Conservation (phyloP, 805 yeast species). For the Isabelozyma heimii region DNA sequence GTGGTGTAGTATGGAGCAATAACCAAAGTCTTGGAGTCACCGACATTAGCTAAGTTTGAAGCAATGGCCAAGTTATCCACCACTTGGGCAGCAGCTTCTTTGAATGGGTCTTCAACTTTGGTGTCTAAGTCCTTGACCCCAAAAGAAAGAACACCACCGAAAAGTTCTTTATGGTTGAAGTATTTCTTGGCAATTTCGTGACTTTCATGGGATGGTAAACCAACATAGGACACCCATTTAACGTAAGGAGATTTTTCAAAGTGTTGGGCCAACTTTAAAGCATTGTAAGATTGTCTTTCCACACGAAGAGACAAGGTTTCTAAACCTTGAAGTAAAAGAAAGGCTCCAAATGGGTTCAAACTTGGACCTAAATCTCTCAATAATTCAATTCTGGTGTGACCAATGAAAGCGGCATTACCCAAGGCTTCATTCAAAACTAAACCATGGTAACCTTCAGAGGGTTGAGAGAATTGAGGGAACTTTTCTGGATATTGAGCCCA, state of each 20-base stretch:
- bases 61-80: slow-evolving; percentile 84
- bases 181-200: slow-evolving; percentile 85
- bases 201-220: slow-evolving; percentile 73
- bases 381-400: slow-evolving; percentile 77
- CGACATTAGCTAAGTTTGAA: slow-evolving; percentile 93
- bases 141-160: slow-evolving; percentile 85
- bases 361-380: slow-evolving; percentile 92
- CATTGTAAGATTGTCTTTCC: slow-evolving; percentile 86
- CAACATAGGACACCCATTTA: slow-evolving; percentile 90
- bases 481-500: slow-evolving; percentile 83
- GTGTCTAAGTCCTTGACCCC: slow-evolving; percentile 72
- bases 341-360: slow-evolving; percentile 84
- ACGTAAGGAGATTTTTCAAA: slow-evolving; percentile 74
- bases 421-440: slow-evolving; percentile 76
- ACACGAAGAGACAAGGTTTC: slow-evolving; percentile 93
- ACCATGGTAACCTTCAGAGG: slow-evolving; percentile 94
- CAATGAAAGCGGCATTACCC: slow-evolving; percentile 76
- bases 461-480: slow-evolving; percentile 88
- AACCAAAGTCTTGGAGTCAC: slow-evolving; percentile 92
- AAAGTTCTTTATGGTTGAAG: slow-evolving; percentile 55
- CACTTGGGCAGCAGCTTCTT: slow-evolving; percentile 76
- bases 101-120: slow-evolving; percentile 55
- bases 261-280: slow-evolving; percentile 74
- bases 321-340: slow-evolving; percentile 84
- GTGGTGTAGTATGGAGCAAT: slow-evolving; percentile 96